Conservation (phyloP, 176 grass and related monocot species). For the Avena insularis region DNA sequence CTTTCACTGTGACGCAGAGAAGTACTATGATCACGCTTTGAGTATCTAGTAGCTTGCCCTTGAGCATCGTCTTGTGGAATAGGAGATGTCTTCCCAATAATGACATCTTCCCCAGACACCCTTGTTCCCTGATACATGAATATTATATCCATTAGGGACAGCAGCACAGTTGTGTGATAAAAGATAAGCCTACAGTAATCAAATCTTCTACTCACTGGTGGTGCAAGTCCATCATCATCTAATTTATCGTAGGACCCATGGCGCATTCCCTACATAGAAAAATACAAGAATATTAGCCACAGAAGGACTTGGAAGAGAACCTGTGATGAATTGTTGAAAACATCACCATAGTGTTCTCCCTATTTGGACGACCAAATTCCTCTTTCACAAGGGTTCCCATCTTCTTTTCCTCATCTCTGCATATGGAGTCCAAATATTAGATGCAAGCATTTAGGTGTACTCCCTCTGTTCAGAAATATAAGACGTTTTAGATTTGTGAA, state of each 20-base stretch:
- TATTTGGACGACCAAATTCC: conserved; percentile 95
- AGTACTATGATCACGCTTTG: conserved; percentile 92
- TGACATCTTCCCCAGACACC: conserved; percentile 96
- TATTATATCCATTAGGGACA: conserved; percentile 26
- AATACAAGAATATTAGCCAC: conserved; percentile 32
- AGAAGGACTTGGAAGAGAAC: neutral
- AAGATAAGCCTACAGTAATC: conserved; percentile 23
- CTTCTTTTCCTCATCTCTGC: conserved; percentile 98
- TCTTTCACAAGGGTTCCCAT: conserved; percentile 99
- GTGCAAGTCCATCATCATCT: conserved; percentile 98
- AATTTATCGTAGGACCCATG: conserved; percentile 99
- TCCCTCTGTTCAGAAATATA: no score
- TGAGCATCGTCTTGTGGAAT: conserved; percentile 97
- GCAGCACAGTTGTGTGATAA: neutral
- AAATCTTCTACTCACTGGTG: conserved; percentile 68
- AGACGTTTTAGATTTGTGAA: no score
- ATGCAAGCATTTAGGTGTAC: conserved; percentile 26
- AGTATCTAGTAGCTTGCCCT: conserved; percentile 89
- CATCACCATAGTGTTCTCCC: conserved; percentile 93
- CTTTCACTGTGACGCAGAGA: conserved; percentile 93
- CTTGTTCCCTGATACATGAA: conserved; percentile 87
- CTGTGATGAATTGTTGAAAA: conserved; percentile 24
- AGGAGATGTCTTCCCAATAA: conserved; percentile 97
- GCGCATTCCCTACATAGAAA: conserved; percentile 79
- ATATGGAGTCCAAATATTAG: conserved; percentile 13